Evolutionary conservation across 208 protist species (phyloP).

Genomic region (Trypanosoma scelopori): DNA sequence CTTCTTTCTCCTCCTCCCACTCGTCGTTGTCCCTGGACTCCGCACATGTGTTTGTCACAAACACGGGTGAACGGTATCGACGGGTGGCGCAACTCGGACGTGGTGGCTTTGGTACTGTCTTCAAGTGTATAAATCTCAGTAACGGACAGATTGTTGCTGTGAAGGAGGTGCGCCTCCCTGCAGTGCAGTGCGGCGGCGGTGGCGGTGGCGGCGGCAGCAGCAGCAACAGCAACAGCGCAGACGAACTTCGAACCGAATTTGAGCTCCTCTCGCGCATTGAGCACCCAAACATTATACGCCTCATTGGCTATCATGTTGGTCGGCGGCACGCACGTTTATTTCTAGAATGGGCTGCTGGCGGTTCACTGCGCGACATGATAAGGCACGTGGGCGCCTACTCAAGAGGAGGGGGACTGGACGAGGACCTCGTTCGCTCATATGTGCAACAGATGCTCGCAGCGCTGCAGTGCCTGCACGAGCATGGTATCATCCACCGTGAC

Average conservation of each 20-base stretch:
- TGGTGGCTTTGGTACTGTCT: constrained; percentile 24
- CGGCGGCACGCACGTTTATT: constrained; percentile 52
- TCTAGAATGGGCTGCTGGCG: constrained; percentile 79
- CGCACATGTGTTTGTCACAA: constrained; percentile 4
- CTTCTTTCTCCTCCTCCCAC: no score
- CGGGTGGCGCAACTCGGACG: constrained; percentile 20
- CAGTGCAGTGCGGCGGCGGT: constrained; percentile 3
- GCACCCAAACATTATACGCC: constrained; percentile 69
- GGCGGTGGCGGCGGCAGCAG: constrained; percentile 24
- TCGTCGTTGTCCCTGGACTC: background rate
- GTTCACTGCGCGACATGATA: constrained; percentile 62
- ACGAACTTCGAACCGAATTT: constrained; percentile 69
- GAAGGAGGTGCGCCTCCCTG: constrained; percentile 56
- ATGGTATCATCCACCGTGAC: constrained; percentile 80
- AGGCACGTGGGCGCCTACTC: constrained; percentile 27
- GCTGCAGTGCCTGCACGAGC: constrained; percentile 60
- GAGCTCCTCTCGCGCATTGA: constrained; percentile 56
- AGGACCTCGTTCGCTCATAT: constrained; percentile 63
- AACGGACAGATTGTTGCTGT: constrained; percentile 39
- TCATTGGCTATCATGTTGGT: constrained; percentile 64
- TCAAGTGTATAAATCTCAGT: constrained; percentile 15
- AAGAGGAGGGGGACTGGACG: constrained; percentile 29
- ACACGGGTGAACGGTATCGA: constrained; percentile 4
- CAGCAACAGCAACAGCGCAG: constrained; percentile 25
- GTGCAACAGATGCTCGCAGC: constrained; percentile 47